Conservation (phyloP, 192 early-diverging fungal species). For the Coemansia sp. region DNA sequence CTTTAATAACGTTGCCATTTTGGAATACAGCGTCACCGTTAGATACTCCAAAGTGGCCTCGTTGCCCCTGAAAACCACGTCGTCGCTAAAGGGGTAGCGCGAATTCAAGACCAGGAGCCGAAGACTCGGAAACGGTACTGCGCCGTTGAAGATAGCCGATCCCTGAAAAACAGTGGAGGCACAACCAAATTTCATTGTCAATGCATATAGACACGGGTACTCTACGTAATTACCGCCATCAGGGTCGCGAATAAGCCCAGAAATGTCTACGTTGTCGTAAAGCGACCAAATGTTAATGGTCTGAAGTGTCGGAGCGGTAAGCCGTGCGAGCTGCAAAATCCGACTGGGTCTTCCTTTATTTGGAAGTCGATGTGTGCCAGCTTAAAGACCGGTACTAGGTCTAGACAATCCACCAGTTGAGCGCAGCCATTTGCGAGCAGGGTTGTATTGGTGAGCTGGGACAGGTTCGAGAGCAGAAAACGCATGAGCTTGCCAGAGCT, state of each 20-base stretch:
- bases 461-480: not conserved
- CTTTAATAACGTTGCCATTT: no score
- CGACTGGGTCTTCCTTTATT: not conserved
- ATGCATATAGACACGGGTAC: not conserved
- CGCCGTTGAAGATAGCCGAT: not conserved
- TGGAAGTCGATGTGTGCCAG: not conserved
- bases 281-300: not conserved
- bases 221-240: not conserved
- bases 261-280: not conserved
- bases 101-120: not conserved
- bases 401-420: not conserved
- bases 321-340: not conserved
- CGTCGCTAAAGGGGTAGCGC: slow-evolving; percentile 16
- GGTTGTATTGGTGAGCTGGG: not conserved
- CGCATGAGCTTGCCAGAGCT: not conserved
- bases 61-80: slow-evolving; percentile 13
- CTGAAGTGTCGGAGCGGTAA: not conserved
- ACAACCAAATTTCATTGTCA: not conserved
- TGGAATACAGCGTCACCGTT: not conserved
- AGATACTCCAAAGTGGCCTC: not conserved
- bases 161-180: not conserved
- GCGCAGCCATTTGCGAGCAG: not conserved
- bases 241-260: not conserved
- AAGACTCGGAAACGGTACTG: not conserved
- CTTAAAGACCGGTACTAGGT: not conserved